A percentile compares a stretch with the other conserved stretches of the same genome.
Evolutionary conservation across 352 stramenopile species (phyloP).

Genomic region (Thalassiosira ordinaria): DNA sequence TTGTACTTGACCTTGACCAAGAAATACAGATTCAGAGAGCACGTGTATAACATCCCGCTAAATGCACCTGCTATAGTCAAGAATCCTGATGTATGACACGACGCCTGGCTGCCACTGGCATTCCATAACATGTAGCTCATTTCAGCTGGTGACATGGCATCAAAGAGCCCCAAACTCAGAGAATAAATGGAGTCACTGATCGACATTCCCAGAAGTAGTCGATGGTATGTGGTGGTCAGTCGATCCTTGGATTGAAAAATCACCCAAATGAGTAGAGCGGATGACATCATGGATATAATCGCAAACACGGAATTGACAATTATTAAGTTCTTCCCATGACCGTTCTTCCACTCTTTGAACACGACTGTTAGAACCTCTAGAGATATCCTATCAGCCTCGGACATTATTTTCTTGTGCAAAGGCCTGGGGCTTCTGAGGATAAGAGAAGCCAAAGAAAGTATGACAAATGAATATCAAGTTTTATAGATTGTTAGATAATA

Average conservation of each 20-base stretch:
- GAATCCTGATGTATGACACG: conserved; percentile 23
- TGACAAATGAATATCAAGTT: too few relatives aligned
- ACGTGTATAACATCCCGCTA: conserved; percentile 6
- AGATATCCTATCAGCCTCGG: too few relatives aligned
- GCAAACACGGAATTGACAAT: conserved; percentile 10
- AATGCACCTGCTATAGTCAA: neutral
- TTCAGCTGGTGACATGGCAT: conserved; percentile 6
- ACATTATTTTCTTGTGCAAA: too few relatives aligned
- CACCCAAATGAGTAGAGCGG: conserved; percentile 21
- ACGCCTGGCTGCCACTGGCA: conserved; percentile 20
- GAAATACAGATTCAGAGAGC: conserved; percentile 27
- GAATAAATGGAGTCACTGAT: conserved; percentile 18
- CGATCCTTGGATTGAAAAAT: neutral
- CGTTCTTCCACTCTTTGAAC: too few relatives aligned
- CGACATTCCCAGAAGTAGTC: conserved; percentile 28
- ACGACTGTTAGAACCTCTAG: too few relatives aligned
- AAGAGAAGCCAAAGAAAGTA: too few relatives aligned
- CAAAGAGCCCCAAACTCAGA: conserved; percentile 10
- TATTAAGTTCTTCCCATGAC: neutral
- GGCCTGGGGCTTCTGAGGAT: too few relatives aligned
- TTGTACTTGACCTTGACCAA: conserved; percentile 14
- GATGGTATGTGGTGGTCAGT: conserved; percentile 9
- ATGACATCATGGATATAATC: conserved; percentile 19
- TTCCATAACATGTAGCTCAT: conserved; percentile 25
- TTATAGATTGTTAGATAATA: too few relatives aligned